Base-by-base conservation (phyloP, 805 yeast species). In the Helenozyma baotianmanensis region DNA sequence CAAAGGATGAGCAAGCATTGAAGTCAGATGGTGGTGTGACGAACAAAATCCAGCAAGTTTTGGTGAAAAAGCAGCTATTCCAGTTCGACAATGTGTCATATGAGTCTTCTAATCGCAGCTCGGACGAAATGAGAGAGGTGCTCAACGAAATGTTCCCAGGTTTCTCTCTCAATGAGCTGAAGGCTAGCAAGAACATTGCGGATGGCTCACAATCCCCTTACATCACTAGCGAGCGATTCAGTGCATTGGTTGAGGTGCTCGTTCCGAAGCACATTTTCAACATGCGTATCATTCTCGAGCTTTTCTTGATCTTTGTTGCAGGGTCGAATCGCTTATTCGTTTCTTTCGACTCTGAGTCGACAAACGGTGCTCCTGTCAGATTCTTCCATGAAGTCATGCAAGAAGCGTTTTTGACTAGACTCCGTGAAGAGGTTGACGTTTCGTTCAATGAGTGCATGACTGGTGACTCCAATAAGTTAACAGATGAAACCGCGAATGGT, bases 221-320 rank as follows among this genome's bases (percentile, higher is more conserved):
- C 45, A 74, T 84, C 27, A 78, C 79, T 26, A 76, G 69, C 40
- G 86, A 79, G 42, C 62, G 74, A 3, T 70, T 69, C 38, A 62
- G 59, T 38, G 66, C 76, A 14, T 71, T 74, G 44, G 80, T 80
- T 33, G 79, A 81, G 39, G 70, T 79, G 3, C 57, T 86, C 23
- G 82, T 84, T 2, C 76, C 79, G 1, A 78, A 86, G 2, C 78
- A 78, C 48, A 71, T 87, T 11, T 78, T 82, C 57, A 86, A 88
- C 48, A 85, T 89, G 81, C 72, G 89, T 43, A 71, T 83, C 4
- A 72, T 88, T 11, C 57, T 86, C 30, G 95, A 83, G 36, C 80
- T 84, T 23, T 76, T 86, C 23, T 66, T 86, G 29, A 60, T 78
- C 9, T 86, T 85, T 49, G 64, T 78, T 16, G 79, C 83, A 27